Percentiles rank a stretch among this genome's conserved stretches.
Evolutionary conservation across 1,284 basidiomycete genomes (phyloP).

Genomic region (Pulveroboletus sp.): DNA sequence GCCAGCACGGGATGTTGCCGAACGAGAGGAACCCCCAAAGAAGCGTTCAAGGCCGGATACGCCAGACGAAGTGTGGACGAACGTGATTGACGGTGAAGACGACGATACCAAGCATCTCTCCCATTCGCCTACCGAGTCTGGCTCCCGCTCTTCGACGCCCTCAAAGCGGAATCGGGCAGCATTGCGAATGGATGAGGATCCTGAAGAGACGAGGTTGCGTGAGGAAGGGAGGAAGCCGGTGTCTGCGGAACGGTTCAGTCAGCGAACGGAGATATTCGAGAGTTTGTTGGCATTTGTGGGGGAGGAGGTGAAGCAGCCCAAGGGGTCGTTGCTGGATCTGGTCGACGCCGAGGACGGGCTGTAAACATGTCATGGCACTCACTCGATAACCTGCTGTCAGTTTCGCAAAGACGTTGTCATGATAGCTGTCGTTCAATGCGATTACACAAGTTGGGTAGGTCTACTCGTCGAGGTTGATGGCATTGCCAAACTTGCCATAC

Average conservation of each 20-base stretch:
- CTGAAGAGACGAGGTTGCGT: conserved; percentile 21
- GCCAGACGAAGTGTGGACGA: conserved; percentile 32
- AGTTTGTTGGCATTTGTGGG: conserved; percentile 58
- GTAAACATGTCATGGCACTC: conserved; percentile 6
- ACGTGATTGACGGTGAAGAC: conserved; percentile 28
- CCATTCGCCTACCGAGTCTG: neutral
- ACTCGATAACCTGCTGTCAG: neutral
- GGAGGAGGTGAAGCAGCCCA: conserved; percentile 61
- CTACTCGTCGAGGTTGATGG: conserved; percentile 87
- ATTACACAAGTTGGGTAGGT: neutral
- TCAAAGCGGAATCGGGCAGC: conserved; percentile 21
- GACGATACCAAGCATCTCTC: conserved; percentile 7
- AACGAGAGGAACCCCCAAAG: conserved; percentile 30
- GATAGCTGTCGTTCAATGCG: neutral
- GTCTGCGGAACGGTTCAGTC: conserved; percentile 44
- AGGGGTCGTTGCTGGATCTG: conserved; percentile 51
- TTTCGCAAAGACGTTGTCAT: neutral
- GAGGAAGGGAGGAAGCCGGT: conserved; percentile 17
- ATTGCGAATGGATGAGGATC: conserved; percentile 38
- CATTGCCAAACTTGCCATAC: conserved; percentile 90
- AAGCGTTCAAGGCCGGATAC: conserved; percentile 39
- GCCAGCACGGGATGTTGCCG: neutral
- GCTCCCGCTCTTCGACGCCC: neutral
- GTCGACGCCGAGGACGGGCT: conserved; percentile 38
- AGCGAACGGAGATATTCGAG: conserved; percentile 69